phyloP scores from a whole-genome alignment of 202 grass and related monocot species.

The Alloteropsis angusta region DNA sequence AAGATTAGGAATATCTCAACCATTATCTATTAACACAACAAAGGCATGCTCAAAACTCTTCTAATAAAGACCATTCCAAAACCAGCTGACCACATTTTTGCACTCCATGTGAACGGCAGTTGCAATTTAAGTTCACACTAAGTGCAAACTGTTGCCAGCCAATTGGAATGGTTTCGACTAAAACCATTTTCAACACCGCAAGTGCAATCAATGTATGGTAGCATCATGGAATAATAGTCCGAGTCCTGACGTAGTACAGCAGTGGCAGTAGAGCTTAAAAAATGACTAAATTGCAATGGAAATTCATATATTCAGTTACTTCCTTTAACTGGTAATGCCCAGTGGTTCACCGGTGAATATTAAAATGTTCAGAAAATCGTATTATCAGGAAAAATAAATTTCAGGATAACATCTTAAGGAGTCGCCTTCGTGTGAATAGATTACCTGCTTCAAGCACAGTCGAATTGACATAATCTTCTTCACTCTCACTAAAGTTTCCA shows the following conservation, averaged over 20 bases:
- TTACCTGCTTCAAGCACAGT: constrained; percentile 86
- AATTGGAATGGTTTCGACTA: background rate
- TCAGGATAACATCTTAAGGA: background rate
- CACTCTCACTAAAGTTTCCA: constrained; percentile 68
- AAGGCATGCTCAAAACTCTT: background rate
- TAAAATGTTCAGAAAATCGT: background rate
- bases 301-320: background rate
- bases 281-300: background rate
- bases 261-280: background rate
- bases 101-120: background rate
- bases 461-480: constrained; percentile 86
- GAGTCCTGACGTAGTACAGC: background rate
- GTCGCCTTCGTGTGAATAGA: background rate
- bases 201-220: background rate
- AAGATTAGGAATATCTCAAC: background rate
- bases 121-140: background rate
- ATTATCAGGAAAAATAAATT: background rate
- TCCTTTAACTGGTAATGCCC: background rate
- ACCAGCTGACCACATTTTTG: background rate
- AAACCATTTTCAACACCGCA: background rate
- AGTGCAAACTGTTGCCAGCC: background rate
- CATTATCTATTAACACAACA: background rate
- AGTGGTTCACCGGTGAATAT: background rate
- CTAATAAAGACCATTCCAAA: background rate
- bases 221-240: background rate